Percentiles rank a stretch among this genome's conserved stretches.
Conservation (phyloP, 352 stramenopile genomes). For the Globisporangium yorkense region DNA sequence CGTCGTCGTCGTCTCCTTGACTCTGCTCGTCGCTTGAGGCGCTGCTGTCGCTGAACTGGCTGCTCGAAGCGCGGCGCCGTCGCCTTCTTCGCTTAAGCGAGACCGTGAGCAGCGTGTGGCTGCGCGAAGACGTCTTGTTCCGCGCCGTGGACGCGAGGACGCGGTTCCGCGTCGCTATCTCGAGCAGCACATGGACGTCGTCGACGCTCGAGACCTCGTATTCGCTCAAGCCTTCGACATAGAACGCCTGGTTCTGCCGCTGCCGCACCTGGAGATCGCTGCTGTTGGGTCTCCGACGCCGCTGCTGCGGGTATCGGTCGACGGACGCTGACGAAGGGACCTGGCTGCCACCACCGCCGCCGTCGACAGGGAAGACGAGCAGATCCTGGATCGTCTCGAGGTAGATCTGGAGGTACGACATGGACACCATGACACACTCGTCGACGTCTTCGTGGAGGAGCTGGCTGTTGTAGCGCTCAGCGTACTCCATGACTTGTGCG, state of each 20-base stretch:
- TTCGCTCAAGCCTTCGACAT: constrained; percentile 49
- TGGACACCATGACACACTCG: constrained; percentile 17
- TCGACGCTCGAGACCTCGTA: constrained; percentile 40
- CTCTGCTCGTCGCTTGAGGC: constrained; percentile 12
- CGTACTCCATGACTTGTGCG: constrained; percentile 38
- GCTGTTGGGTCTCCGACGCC: not conserved
- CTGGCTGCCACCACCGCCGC: not conserved
- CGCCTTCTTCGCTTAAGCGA: constrained; percentile 19
- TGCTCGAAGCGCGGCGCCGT: not conserved
- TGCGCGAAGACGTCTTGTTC: constrained; percentile 69
- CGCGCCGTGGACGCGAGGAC: constrained; percentile 46
- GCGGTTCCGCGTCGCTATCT: constrained; percentile 40
- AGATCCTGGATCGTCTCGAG: constrained; percentile 70
- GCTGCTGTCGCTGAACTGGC: not conserved
- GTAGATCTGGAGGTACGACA: constrained; percentile 76
- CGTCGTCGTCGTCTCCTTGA: constrained; percentile 1
- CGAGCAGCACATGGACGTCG: constrained; percentile 41
- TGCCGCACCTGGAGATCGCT: constrained; percentile 46
- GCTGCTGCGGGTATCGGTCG: not conserved
- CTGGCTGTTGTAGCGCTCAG: constrained; percentile 14
- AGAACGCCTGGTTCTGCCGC: constrained; percentile 39
- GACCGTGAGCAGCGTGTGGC: constrained; percentile 64
- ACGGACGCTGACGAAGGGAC: not conserved
- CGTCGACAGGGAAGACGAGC: constrained; percentile 20
- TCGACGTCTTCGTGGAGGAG: not conserved